Conservation (phyloP, 495 filamentous ascomycete species). For the Penicillium psychrofluorescens region DNA sequence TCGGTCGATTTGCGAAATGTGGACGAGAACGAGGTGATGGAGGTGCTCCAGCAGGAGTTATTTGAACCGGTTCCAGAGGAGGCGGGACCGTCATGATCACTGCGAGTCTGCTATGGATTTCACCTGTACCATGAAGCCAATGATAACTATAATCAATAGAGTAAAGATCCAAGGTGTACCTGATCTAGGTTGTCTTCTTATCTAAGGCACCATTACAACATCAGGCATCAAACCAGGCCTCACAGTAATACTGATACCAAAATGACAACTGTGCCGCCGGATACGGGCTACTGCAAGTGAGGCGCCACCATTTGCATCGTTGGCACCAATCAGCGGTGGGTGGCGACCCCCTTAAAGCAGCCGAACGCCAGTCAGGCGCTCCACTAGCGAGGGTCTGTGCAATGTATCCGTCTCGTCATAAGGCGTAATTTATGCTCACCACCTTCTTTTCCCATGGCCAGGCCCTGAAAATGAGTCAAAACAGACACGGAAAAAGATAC, state of each 20-base stretch:
- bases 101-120: too few species aligned
- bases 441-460: neutral
- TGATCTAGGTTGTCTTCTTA: too few species aligned
- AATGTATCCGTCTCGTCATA: neutral
- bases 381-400: slow-evolving; percentile 2
- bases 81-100: neutral
- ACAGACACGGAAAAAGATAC: too few species aligned
- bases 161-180: too few species aligned
- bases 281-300: too few species aligned
- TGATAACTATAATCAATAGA: too few species aligned
- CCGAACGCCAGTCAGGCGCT: neutral
- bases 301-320: neutral
- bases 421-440: slow-evolving; percentile 4
- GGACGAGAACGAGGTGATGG: slow-evolving; percentile 32
- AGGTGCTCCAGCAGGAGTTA: slow-evolving; percentile 33
- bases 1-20: slow-evolving; percentile 21
- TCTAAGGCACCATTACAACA: too few species aligned
- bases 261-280: too few species aligned
- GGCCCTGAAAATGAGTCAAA: too few species aligned
- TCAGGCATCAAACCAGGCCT: too few species aligned
- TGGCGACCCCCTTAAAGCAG: neutral
- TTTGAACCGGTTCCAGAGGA: slow-evolving; percentile 15
- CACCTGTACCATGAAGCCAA: too few species aligned
- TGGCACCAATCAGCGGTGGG: neutral
- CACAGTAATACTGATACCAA: too few species aligned